Conservation (phyloP, 139 green algal species). For the Mesotaenium endlicherianum region DNA sequence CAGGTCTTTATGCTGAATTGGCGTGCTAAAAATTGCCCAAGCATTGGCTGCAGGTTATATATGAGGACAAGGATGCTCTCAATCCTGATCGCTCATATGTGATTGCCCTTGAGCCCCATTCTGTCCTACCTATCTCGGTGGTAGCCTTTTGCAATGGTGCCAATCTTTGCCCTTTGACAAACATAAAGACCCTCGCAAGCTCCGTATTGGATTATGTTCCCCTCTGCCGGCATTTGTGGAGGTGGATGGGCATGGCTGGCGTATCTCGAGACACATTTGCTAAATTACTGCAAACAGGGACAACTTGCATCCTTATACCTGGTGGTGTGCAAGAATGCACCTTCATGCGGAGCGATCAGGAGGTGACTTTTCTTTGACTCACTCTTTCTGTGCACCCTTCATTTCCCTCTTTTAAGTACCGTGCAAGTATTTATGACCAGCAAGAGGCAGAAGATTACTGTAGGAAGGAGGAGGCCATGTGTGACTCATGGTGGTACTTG, state of each 20-base stretch:
- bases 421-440: not conserved
- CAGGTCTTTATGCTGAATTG: too few species aligned
- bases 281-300: conserved; percentile 50
- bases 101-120: too few species aligned
- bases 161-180: too few species aligned
- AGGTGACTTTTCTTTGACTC: conserved; percentile 21
- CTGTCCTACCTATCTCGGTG: too few species aligned
- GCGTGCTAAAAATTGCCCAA: too few species aligned
- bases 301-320: conserved; percentile 60
- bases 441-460: not conserved
- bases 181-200: conserved; percentile 12
- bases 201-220: not conserved
- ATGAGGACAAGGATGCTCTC: too few species aligned
- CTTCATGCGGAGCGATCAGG: conserved; percentile 63
- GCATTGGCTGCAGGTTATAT: too few species aligned
- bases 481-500: not conserved
- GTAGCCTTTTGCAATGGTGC: too few species aligned
- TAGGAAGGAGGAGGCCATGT: not conserved
- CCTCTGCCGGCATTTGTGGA: conserved; percentile 14
- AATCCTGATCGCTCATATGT: too few species aligned
- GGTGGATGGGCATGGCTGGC: conserved; percentile 29
- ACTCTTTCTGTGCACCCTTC: not conserved
- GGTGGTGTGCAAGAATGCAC: conserved; percentile 79
- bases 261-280: not conserved
- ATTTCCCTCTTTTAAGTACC: not conserved